Base-by-base conservation (phyloP, 1,284 basidiomycete genomes). In the Rhodofomes roseus region DNA sequence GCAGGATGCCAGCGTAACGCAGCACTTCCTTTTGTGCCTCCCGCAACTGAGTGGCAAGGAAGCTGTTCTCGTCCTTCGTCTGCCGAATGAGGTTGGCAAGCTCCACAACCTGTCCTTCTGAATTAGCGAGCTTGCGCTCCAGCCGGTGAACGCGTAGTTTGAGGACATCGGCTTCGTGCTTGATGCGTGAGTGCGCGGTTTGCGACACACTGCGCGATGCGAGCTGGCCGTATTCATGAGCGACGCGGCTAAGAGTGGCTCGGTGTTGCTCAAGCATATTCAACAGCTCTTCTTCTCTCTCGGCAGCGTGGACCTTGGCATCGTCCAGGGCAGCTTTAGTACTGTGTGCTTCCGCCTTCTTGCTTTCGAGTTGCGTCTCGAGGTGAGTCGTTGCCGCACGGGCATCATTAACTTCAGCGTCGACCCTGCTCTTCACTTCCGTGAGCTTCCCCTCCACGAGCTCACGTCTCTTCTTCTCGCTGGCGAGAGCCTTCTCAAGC, bases 81-180 rank as follows among this genome's bases (percentile, higher is more conserved):
- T 84, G 80, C 31, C 86, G 83, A 64, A 89, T 77, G 34, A 91
- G 77, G 59, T 81, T 72, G 0, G 83, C 84, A 12, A 92, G 74
- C 63, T 90, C 87, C 14, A 76, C 69, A 14, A 89, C 86, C 68
- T 91, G 87, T 16, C 73, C 81, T 58, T 90, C 86, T 9, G 86
- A 77, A 65, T 88, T 88, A 36, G 81, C 83, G 6, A 89, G 74
- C 67, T 86, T 89, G 61, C 89, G 81, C 66, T 88, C 82, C 18
- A 90, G 73, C 36, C 85, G 82, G 36, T 77, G 70, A 20, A 76
- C 73, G 12, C 77, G 80, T 25, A 84, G 66, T 58, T 79, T 78
- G 23, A 82, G 66, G 0, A 70, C 65, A 5, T 69, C 55, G 50
- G 79, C 69, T 36, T 83, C 77, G 37, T 76, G 72, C 68, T 79